phyloP scores from a whole-genome alignment of 306 rosid genomes.

The Vicia villosa region DNA sequence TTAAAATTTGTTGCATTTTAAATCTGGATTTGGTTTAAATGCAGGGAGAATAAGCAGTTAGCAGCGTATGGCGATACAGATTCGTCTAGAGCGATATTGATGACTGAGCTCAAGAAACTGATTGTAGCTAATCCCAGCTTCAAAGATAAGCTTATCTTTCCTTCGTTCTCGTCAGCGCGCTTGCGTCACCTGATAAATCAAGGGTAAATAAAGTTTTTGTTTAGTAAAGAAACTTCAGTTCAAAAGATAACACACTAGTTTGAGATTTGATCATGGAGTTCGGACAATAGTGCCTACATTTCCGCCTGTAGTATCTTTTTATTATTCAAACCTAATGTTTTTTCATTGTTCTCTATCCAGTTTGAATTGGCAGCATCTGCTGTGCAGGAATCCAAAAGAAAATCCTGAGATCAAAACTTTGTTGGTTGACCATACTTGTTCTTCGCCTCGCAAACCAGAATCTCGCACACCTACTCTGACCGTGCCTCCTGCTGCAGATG shows the following conservation, averaged over 20 bases:
- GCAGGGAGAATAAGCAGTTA: slow-evolving; percentile 78
- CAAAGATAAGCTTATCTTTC: slow-evolving; percentile 68
- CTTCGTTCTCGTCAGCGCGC: slow-evolving; percentile 62
- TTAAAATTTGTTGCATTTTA: not conserved
- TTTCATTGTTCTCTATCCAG: slow-evolving; percentile 42
- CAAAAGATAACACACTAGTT: not conserved
- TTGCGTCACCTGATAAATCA: slow-evolving; percentile 68
- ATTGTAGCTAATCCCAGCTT: slow-evolving; percentile 69
- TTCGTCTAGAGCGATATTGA: slow-evolving; percentile 64
- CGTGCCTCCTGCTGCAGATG: slow-evolving; percentile 50
- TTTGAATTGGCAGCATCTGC: slow-evolving; percentile 89
- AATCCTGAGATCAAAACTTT: slow-evolving; percentile 68
- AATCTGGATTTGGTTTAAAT: slow-evolving; percentile 31
- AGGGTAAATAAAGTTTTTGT: slow-evolving; percentile 44
- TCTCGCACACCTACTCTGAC: slow-evolving; percentile 49
- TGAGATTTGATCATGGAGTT: not conserved
- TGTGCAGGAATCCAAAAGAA: slow-evolving; percentile 59
- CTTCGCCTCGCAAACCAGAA: slow-evolving; percentile 48
- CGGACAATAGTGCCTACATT: not conserved
- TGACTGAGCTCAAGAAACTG: slow-evolving; percentile 67
- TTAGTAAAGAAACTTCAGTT: not conserved
- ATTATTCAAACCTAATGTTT: not conserved
- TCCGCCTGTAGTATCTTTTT: too few species aligned
- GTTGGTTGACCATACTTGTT: slow-evolving; percentile 66
- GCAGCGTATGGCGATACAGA: slow-evolving; percentile 69